Evolutionary conservation across 2,329 filamentous ascomycete genomes (phyloP), one percentile per base, ranked within the genome.

Genomic region (Alternaria postmessia): DNA sequence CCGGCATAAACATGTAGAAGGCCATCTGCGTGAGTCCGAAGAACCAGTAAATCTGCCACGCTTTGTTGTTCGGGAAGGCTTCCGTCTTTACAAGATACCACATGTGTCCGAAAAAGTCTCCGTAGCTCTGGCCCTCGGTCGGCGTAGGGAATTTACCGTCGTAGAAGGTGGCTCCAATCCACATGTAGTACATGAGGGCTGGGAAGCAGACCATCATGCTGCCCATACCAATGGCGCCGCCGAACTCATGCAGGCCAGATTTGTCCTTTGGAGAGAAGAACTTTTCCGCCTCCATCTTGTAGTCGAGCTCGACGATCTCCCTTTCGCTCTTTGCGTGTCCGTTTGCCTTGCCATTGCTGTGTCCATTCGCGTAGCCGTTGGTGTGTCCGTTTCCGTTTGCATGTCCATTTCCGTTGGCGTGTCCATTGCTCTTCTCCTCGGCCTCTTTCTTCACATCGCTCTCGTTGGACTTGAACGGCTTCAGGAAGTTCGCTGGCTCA

Each of bases 161-260:
- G 81, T 97, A 99, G 82, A 94, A 97, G 51, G 90, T 94, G 34
- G 94, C 91, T 51, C 95, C 95, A 79, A 96, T 89, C 94, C 94
- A 98, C 94, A 99, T 97, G 82, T 97, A 98, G 86, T 92, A 97
- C 94, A 98, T 98, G 71, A 99, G 86, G 38, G 89, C 64, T n/a
- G 95, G 95, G 80, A 98, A 99, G 46, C 91, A 88, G 64, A 93
- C 85, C 93, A 98, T 98, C 87, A 97, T 93, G 68, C 87, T 83
- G 16, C 86, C 81, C 42, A 94, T 90, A 56, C 95, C 94, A n/a
- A 86, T 76, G 3, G 92, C 89, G 59, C 95, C 95, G 65, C 94
- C 94, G 75, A 98, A 99, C 77, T 99, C 96, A 66, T 85, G 85
- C 64, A 87, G 79, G 47, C 84, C 84, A 54, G 82, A 83, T 55